phyloP scores from a whole-genome alignment of 495 filamentous ascomycete species.

The Aspergillus steynii region DNA sequence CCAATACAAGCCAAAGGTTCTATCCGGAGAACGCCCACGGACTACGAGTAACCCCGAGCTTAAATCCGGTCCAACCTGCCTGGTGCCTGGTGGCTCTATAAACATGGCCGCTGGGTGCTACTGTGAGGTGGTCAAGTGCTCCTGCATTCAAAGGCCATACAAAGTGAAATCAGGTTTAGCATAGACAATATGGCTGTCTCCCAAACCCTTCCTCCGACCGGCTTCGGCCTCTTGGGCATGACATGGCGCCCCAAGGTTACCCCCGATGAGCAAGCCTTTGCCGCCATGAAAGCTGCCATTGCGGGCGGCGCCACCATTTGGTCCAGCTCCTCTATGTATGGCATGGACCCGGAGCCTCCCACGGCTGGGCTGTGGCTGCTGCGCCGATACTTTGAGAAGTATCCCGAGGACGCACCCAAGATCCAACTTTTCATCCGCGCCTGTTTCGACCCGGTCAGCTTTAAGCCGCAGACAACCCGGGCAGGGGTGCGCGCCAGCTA shows the following conservation, averaged over 20 bases:
- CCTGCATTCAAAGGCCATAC: background rate
- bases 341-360: conserved; percentile 6
- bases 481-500: conserved; percentile 5
- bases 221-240: conserved; percentile 3
- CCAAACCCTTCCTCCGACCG: background rate
- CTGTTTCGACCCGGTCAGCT: conserved; percentile 1
- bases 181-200: conserved; percentile 1
- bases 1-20: background rate
- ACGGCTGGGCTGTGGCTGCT: conserved; percentile 1
- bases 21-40: background rate
- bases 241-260: conserved; percentile 4
- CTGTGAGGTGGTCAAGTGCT: background rate
- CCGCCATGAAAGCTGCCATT: conserved; percentile 3
- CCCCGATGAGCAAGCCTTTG: conserved; percentile 4
- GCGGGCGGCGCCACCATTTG: conserved; percentile 2
- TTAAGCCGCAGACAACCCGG: conserved; percentile 1
- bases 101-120: background rate
- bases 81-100: background rate
- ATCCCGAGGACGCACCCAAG: conserved; percentile 2
- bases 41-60: background rate
- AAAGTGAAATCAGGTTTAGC: background rate
- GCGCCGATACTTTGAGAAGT: conserved; percentile 5
- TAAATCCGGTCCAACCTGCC: background rate
- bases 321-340: conserved; percentile 1
- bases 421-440: conserved; percentile 4